A percentile compares a stretch with the other conserved stretches of the same genome.
phyloP scores from a whole-genome alignment of 768 basidiomycete genomes.

The Harrya chromipes region DNA sequence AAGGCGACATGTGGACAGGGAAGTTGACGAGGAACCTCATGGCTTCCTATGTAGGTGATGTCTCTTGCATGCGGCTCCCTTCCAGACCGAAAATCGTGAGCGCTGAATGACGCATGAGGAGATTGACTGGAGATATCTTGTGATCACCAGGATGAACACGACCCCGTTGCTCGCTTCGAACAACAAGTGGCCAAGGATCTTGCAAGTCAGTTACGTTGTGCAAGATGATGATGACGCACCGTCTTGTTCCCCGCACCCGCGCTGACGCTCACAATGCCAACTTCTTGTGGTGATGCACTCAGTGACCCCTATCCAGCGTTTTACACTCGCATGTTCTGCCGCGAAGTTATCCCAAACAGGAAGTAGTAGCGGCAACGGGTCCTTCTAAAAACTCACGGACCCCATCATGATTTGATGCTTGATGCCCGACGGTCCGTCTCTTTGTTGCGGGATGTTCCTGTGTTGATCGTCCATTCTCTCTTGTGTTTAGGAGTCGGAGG shows the following conservation, averaged over 20 bases:
- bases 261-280: not conserved
- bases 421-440: not conserved
- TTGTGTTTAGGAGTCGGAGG: too few species aligned
- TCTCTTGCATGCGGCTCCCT: not conserved
- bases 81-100: not conserved
- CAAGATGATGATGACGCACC: too few species aligned
- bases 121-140: constrained; percentile 13
- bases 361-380: constrained; percentile 5
- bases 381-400: not conserved
- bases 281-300: not conserved
- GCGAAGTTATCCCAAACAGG: constrained; percentile 14
- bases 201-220: too few species aligned
- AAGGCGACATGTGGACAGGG: not conserved
- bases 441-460: not conserved
- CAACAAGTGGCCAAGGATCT: too few species aligned
- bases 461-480: constrained; percentile 7
- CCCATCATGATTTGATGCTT: not conserved
- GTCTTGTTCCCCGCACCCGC: constrained; percentile 4
- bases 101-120: not conserved
- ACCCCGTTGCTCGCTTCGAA: not conserved
- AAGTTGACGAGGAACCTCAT: not conserved
- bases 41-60: constrained; percentile 1
- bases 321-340: not conserved
- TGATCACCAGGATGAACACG: too few species aligned
- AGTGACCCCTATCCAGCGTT: not conserved